phyloP scores from a whole-genome alignment of 169 alveolate species.

The Cryptosporidium xiaoi region DNA sequence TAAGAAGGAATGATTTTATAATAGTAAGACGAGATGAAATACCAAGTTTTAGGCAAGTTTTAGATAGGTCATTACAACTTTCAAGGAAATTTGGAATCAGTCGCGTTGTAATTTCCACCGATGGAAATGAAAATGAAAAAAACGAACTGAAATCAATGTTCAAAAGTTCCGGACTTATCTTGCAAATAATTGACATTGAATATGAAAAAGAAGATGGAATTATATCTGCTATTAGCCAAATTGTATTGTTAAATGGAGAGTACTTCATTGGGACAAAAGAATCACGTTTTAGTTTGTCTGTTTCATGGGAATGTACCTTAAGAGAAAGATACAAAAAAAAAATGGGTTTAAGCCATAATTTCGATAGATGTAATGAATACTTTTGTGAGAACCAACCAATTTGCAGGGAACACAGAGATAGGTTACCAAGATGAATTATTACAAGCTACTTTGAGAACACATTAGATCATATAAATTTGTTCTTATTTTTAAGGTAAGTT shows the following conservation, averaged over 20 bases:
- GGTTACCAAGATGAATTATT: slow-evolving; percentile 16
- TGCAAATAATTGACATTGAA: slow-evolving; percentile 5
- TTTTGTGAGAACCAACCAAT: slow-evolving; percentile 16
- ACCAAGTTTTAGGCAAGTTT: slow-evolving; percentile 57
- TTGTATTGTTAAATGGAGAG: slow-evolving; percentile 23
- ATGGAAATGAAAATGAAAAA: slow-evolving; percentile 14
- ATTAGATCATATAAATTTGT: not conserved
- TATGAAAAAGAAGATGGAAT: slow-evolving; percentile 59
- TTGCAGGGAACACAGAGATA: slow-evolving; percentile 60
- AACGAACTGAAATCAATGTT: slow-evolving; percentile 2
- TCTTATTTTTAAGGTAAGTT: slow-evolving; percentile 29
- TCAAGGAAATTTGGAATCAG: slow-evolving; percentile 11
- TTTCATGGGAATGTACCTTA: slow-evolving; percentile 47
- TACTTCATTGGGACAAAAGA: slow-evolving; percentile 70
- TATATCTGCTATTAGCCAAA: slow-evolving; percentile 56
- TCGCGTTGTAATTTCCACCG: slow-evolving; percentile 50
- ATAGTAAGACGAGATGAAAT: slow-evolving; percentile 29
- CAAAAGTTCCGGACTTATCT: not conserved
- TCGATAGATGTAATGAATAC: slow-evolving; percentile 18
- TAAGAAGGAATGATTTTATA: slow-evolving; percentile 62
- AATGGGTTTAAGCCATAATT: not conserved
- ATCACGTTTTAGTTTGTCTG: slow-evolving; percentile 53
- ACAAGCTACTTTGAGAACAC: too few relatives aligned
- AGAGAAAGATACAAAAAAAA: not conserved
- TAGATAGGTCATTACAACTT: slow-evolving; percentile 17